Base-by-base conservation (phyloP, 2,329 filamentous ascomycete species). In the Trichoderma simmonsii region DNA sequence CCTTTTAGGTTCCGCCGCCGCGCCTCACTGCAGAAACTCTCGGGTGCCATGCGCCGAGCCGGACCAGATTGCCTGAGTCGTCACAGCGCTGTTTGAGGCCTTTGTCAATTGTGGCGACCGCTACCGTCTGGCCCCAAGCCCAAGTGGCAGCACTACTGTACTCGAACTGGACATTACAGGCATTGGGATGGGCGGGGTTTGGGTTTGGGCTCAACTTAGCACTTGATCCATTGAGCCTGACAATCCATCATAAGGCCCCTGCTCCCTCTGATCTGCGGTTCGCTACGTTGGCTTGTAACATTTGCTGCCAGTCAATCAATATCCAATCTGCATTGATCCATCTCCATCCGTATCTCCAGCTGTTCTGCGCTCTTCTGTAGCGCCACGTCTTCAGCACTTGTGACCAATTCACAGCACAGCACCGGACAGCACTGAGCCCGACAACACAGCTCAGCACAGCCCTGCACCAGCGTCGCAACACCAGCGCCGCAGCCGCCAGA, bases 171-270 rank as follows among this genome's bases (percentile, higher is more conserved):
- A 28, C 34, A 36, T 36, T 36, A 36, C 39, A 43, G 39, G 39
- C 39, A 43, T 43, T 43, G 39, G 24, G 9, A 57, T 21, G 57
- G 57, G 57, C 57, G 28, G 57, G 57, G 57, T 60, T 12, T 21
- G 9, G 57, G 14, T 59, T 28, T 30, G 28, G 30, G 56, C 30
- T 59, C 18, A 32, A 28, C 56, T 39, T 21, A 51, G 43, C 43
- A 51, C 7, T n/a, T 43, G 39, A n/a, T 43, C 39, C 39, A 43
- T 43, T 43, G 39, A 43, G 48, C 57, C 57, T 60, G 28, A 30
- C 32, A 60, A 60, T 60, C 56, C 32, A 64, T 70, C 68, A 63
- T 61, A 70, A 70, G 67, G 67, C 57, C 67, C 57, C 48, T 39
- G 57, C 48, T 54, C 32, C 32, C 59, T 54, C 57, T 54, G 48